Base-by-base conservation (phyloP, 2,329 filamentous ascomycete genomes). In the Aspergillus tubingensis region DNA sequence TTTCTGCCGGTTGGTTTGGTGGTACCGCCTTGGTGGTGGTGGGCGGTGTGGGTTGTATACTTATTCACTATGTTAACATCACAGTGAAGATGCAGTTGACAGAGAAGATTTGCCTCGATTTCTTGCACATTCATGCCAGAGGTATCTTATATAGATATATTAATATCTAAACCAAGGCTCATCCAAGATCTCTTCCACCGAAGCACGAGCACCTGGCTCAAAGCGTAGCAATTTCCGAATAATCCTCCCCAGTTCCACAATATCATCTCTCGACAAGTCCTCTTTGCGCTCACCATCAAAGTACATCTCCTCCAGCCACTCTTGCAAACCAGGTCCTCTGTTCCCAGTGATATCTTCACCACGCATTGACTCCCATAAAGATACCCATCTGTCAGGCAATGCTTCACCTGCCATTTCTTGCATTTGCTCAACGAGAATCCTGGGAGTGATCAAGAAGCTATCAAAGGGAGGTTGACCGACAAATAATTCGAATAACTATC, bases 301-400 rank as follows among this genome's bases (percentile, higher is more conserved):
- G 54, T 78, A 77, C 23, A 72, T 66, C 59, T 77, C 71, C 66
- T 76, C 70, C 23, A 78, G 61, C 74, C 74, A 79, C 58, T 74
- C 63, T 57, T 77, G 73, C 32, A 78, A 66, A 15, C 57, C 65
- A 13, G 65, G 62, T 5, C 57, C 65, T 0, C 66, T 13, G 17
- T 25, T 64, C 51, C 70, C 68, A 13, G 52, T 60, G 48, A 57
- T 11, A 44, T 17, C 55, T 13, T 50, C 56, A 7, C 51, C 51
- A 5, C 68, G 56, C 68, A 74, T 76, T 39, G 54, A 59, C 48
- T 67, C 38, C 72, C 70, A 76, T 58, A 48, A 52, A 6, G 60
- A 44, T 55, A 70, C 63, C 76, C 76, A 79, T 57, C 70, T 69
- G 59, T 72, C 61, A 54, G 76, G 75, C 57, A 78, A 62, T 15